Evolutionary conservation across 1,284 basidiomycete species (phyloP).

Genomic region (Sporisorium iseilematis-ciliati): DNA sequence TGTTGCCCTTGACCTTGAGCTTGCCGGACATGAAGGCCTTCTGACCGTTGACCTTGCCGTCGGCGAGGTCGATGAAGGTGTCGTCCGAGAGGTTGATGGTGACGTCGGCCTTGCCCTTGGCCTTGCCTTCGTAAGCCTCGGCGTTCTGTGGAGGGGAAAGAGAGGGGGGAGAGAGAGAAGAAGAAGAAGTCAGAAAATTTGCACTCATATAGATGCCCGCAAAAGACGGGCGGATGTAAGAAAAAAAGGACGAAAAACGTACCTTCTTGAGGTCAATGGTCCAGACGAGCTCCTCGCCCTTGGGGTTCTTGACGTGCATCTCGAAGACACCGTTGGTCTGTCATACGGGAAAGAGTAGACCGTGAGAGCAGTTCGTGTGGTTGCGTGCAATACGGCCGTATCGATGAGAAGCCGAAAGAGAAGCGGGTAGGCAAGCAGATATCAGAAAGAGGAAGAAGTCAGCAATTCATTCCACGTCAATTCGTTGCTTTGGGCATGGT

Average conservation of each 20-base stretch:
- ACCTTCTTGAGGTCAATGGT: conserved; percentile 96
- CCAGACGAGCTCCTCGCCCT: conserved; percentile 77
- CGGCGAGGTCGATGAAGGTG: conserved; percentile 68
- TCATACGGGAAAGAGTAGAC: neutral
- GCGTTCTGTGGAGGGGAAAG: conserved; percentile 44
- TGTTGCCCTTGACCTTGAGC: conserved; percentile 69
- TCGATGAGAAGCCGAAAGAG: neutral
- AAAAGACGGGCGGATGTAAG: neutral
- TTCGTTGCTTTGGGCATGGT: no score
- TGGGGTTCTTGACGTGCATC: conserved; percentile 82
- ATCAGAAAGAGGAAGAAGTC: neutral
- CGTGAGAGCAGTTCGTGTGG: neutral
- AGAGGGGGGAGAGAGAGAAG: conserved; percentile 4
- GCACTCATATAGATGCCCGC: neutral
- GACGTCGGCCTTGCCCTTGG: conserved; percentile 69
- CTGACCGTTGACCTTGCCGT: conserved; percentile 70
- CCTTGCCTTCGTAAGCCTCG: conserved; percentile 68
- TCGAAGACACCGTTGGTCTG: conserved; percentile 95
- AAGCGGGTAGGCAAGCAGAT: neutral
- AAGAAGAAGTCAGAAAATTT: neutral
- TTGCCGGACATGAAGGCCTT: conserved; percentile 70
- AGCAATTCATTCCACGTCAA: neutral
- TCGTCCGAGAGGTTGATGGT: conserved; percentile 69
- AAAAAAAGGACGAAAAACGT: conserved; percentile 26
- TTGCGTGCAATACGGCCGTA: no score